A percentile compares a stretch with the other conserved stretches of the same genome.
These are phyloP conservation scores for Aquilaria agallochum DNA, from an alignment of 441 rosid genomes.

Conservation along the genomic window DNA sequence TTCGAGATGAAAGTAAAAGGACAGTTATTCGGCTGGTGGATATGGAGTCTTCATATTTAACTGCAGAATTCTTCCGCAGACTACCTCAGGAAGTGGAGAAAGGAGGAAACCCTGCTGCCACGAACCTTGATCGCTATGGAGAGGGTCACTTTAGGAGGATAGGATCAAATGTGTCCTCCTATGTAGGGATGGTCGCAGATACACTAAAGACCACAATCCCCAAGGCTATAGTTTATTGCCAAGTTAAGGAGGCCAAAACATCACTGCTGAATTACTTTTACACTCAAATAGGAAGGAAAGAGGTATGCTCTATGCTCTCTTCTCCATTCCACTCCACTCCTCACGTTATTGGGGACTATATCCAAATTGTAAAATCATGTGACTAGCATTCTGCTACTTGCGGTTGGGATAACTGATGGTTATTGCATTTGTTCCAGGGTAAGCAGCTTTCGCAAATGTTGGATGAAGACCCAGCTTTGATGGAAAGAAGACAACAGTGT, in stretches of 20 bases:
- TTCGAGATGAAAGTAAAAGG: conserved; percentile 81
- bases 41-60: conserved; percentile 88
- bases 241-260: conserved; percentile 72
- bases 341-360: neutral
- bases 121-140: conserved; percentile 43
- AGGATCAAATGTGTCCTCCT: conserved; percentile 70
- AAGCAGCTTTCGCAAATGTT: conserved; percentile 49
- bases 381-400: neutral
- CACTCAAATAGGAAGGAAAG: conserved; percentile 54
- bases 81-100: conserved; percentile 74
- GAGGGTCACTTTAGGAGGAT: conserved; percentile 78
- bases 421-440: conserved; percentile 21
- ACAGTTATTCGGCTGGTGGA: conserved; percentile 69
- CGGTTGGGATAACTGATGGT: no score
- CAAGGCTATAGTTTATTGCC: conserved; percentile 82
- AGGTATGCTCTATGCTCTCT: conserved; percentile 40
- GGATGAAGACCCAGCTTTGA: conserved; percentile 57
- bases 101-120: conserved; percentile 34
- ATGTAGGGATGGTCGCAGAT: conserved; percentile 72
- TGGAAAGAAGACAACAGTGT: conserved; percentile 59
- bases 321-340: neutral
- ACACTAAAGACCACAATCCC: conserved; percentile 72
- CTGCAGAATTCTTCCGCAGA: conserved; percentile 82
- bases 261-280: conserved; percentile 73
- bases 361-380: neutral